phyloP scores from a whole-genome alignment of 345 rosid species.

The rapeseed (Brassica napus) region Da-Ae NC_063442.1:42247001-42247500 shows the following conservation, averaged over 20 bases:
- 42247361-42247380: constrained; percentile 12
- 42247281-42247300: constrained; percentile 28
- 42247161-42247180: neutral
- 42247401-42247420: neutral
- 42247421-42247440: too few species aligned
- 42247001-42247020: neutral
- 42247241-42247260: constrained; percentile 23
- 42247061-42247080: constrained; percentile 34
- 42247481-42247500: too few species aligned
- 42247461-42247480: too few species aligned
- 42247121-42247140: constrained; percentile 38
- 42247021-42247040: neutral
- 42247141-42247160: constrained; percentile 19
- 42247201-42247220: too few species aligned
- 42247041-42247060: constrained; percentile 16
- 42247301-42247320: neutral
- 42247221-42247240: neutral
- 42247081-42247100: constrained; percentile 39
- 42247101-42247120: constrained; percentile 41
- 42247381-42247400: neutral
- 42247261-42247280: constrained; percentile 33
- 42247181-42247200: neutral
- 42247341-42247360: too few species aligned
- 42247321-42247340: constrained; percentile 3
- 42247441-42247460: too few species aligned